Percentiles rank a stretch among this genome's conserved stretches.
Conservation (phyloP, 139 green algal genomes). For the Nannochloris sp. region DNA sequence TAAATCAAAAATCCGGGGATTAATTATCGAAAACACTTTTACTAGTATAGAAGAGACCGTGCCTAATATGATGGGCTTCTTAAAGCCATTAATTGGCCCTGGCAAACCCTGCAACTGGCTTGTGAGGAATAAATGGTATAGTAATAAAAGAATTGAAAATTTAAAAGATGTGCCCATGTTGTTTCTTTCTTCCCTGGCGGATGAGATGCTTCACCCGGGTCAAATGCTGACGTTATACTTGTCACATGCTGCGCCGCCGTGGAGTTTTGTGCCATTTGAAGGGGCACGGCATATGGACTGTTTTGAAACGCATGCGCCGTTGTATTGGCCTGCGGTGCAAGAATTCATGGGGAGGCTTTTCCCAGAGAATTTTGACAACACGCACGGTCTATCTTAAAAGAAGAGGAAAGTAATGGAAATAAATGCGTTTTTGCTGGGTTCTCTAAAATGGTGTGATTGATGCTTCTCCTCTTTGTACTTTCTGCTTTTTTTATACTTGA, state of each 20-base stretch:
- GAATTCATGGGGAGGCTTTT: conserved; percentile 8
- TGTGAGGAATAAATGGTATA: conserved; percentile 83
- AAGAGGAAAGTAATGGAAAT: no score
- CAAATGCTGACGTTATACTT: conserved; percentile 65
- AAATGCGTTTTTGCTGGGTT: no score
- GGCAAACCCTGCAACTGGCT: conserved; percentile 68
- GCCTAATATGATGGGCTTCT: conserved; percentile 43
- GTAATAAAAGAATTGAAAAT: conserved; percentile 32
- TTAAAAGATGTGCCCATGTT: conserved; percentile 51
- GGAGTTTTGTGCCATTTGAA: conserved; percentile 43
- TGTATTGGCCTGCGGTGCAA: conserved; percentile 65
- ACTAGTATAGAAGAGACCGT: conserved; percentile 64
- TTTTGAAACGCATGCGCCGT: conserved; percentile 42
- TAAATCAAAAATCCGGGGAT: conserved; percentile 40
- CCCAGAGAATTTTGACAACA: not conserved
- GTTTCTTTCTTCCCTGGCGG: conserved; percentile 53
- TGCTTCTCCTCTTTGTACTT: no score
- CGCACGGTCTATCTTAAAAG: no score
- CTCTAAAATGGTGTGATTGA: no score
- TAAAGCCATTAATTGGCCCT: conserved; percentile 46
- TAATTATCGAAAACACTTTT: conserved; percentile 89
- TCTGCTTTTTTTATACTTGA: no score
- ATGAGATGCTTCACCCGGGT: conserved; percentile 28
- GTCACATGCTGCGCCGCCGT: conserved; percentile 9
- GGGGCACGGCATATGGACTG: conserved; percentile 65